These are phyloP conservation scores for Physcomitrellopsis africana DNA, from an alignment of 225 moss, liverwort and hornwort genomes.

Conservation along the genomic window DNA sequence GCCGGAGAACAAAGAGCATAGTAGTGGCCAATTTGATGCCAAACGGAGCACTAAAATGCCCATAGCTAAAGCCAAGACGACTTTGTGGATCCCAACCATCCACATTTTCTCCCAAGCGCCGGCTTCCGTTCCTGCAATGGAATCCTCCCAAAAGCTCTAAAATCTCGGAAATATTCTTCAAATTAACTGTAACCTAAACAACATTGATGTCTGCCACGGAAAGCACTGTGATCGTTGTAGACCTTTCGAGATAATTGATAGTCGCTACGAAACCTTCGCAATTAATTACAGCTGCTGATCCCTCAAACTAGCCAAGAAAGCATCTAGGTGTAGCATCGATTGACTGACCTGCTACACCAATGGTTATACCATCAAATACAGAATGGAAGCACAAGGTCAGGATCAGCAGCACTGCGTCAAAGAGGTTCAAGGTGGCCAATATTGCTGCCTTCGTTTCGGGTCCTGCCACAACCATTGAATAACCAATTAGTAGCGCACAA, in stretches of 20 bases:
- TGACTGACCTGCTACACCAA: slow-evolving; percentile 71
- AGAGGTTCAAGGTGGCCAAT: slow-evolving; percentile 56
- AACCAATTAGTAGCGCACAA: background rate
- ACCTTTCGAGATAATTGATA: no score
- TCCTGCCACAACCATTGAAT: slow-evolving; percentile 28
- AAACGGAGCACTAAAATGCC: slow-evolving; percentile 81
- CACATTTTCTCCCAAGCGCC: slow-evolving; percentile 71
- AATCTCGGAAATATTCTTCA: no score
- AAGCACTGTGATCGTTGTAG: no score
- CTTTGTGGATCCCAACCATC: slow-evolving; percentile 81
- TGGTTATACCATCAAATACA: slow-evolving; percentile 82
- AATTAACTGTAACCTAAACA: no score
- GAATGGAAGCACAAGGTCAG: slow-evolving; percentile 84
- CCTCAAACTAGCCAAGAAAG: no score
- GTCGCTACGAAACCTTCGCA: no score
- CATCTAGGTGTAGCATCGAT: background rate
- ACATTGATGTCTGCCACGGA: no score
- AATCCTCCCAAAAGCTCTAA: background rate
- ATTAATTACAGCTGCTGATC: no score
- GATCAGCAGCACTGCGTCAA: slow-evolving; percentile 68
- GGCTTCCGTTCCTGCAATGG: slow-evolving; percentile 41
- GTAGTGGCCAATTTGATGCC: slow-evolving; percentile 64
- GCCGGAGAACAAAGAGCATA: slow-evolving; percentile 53
- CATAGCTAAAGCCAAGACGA: slow-evolving; percentile 71
- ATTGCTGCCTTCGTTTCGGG: slow-evolving; percentile 63